Percentiles rank a stretch among this genome's conserved stretches.
These are phyloP conservation scores for Cutaneotrichosporon daszewskae DNA, from an alignment of 1,284 basidiomycete genomes.

Conservation along the genomic window DNA sequence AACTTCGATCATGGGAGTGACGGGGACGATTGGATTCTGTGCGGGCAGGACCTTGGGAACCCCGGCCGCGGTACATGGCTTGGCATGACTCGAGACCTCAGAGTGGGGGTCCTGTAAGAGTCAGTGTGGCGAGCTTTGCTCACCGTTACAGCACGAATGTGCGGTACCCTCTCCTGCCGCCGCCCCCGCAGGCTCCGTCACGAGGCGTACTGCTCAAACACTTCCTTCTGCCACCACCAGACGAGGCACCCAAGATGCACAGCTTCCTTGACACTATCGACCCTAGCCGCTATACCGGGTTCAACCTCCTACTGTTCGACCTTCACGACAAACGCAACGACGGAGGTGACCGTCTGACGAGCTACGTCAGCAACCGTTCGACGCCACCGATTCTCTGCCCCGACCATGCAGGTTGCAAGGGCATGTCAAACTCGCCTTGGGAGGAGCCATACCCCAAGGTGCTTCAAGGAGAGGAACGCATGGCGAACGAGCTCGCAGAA, in stretches of 20 bases:
- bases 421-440: conserved; percentile 39
- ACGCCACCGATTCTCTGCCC: conserved; percentile 13
- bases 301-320: conserved; percentile 45
- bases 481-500: conserved; percentile 20
- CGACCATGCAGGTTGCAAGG: conserved; percentile 7
- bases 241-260: conserved; percentile 6
- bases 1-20: conserved; percentile 22
- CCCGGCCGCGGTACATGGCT: conserved; percentile 39
- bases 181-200: conserved; percentile 26
- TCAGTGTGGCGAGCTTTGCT: background rate
- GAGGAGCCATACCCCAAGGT: conserved; percentile 42
- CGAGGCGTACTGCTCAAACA: conserved; percentile 33
- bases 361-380: conserved; percentile 38
- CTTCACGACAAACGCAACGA: conserved; percentile 9
- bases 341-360: conserved; percentile 8
- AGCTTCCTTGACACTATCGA: conserved; percentile 22
- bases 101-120: conserved; percentile 40
- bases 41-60: conserved; percentile 31
- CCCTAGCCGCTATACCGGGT: conserved; percentile 35
- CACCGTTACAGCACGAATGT: conserved; percentile 37
- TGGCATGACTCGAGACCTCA: conserved; percentile 34
- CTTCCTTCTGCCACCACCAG: conserved; percentile 24
- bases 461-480: conserved; percentile 25
- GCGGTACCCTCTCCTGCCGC: conserved; percentile 21
- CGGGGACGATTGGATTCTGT: conserved; percentile 24